These are phyloP conservation scores for Elsinoe perseae DNA, from an alignment of 2,329 filamentous ascomycete species.

Conservation along the genomic window DNA sequence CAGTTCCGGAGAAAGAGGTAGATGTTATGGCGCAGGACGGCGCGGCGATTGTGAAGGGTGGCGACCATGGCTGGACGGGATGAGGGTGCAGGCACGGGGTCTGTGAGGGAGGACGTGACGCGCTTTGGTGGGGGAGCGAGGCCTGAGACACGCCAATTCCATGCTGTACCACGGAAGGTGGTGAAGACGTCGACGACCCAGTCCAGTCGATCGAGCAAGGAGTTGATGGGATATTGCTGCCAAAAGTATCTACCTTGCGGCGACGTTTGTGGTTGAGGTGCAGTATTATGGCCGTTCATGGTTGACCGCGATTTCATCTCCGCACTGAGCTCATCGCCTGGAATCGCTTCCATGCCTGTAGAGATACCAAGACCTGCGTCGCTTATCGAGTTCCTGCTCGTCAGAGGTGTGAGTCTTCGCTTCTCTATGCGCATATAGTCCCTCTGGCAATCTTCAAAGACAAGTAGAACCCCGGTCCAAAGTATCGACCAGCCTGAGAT, in stretches of 20 bases:
- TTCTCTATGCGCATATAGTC: constrained; percentile 52
- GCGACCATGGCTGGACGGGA: background rate
- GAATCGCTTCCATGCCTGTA: background rate
- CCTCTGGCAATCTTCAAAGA: constrained; percentile 48
- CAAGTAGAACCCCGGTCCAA: constrained; percentile 46
- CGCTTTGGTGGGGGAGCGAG: constrained; percentile 37
- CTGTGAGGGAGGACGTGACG: constrained; percentile 10
- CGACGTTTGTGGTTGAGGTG: background rate
- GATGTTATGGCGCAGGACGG: constrained; percentile 33
- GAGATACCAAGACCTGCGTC: background rate
- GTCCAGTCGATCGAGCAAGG: constrained; percentile 47
- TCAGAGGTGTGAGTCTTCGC: background rate
- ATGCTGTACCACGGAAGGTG: constrained; percentile 53
- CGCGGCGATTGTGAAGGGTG: constrained; percentile 25
- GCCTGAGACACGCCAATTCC: constrained; percentile 50
- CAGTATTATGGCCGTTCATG: background rate
- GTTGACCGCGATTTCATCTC: background rate
- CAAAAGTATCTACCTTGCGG: constrained; percentile 39
- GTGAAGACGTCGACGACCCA: constrained; percentile 52
- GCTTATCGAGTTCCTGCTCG: background rate
- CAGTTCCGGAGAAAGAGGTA: constrained; percentile 50
- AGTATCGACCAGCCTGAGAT: constrained; percentile 47
- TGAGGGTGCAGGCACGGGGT: background rate
- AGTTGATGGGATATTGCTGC: constrained; percentile 44
- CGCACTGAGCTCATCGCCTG: background rate